Evolutionary conservation across 2,329 filamentous ascomycete genomes (phyloP).

Genomic region (Neofusicoccum sp.): DNA sequence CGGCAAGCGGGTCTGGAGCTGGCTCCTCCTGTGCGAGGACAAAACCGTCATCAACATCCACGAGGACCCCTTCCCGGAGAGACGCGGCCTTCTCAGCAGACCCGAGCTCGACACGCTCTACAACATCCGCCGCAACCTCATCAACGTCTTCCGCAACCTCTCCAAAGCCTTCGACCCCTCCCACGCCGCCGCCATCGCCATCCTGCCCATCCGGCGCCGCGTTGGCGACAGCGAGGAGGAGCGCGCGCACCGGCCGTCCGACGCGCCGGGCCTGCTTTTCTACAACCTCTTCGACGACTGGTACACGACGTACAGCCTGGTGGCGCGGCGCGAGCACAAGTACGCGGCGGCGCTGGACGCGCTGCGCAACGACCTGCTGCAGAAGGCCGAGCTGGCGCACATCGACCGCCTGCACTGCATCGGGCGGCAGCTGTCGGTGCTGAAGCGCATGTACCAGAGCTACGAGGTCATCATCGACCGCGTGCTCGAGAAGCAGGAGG

Average conservation of each 20-base stretch:
- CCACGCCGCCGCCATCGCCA: constrained; percentile 42
- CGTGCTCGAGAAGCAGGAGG: constrained; percentile 53
- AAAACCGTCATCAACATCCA: constrained; percentile 71
- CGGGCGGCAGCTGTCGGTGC: constrained; percentile 61
- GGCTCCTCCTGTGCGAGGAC: constrained; percentile 70
- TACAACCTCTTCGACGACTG: constrained; percentile 71
- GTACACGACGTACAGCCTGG: constrained; percentile 60
- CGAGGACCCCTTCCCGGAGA: constrained; percentile 56
- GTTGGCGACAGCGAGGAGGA: constrained; percentile 50
- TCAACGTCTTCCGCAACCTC: constrained; percentile 64
- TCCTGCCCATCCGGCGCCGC: constrained; percentile 49
- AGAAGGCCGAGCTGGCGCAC: constrained; percentile 48
- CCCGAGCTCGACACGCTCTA: constrained; percentile 52
- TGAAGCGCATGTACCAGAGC: constrained; percentile 62
- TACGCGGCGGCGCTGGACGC: constrained; percentile 53
- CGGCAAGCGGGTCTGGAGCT: constrained; percentile 66
- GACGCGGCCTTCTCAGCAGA: constrained; percentile 37
- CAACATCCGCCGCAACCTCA: constrained; percentile 59
- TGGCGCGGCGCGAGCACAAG: constrained; percentile 52
- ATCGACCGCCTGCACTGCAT: constrained; percentile 60
- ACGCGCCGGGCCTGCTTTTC: constrained; percentile 63
- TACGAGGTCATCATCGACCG: constrained; percentile 64
- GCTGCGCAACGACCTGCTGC: constrained; percentile 59
- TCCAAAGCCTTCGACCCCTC: constrained; percentile 55
- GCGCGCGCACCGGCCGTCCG: constrained; percentile 50